These are phyloP conservation scores for Phytophthora megakarya DNA, from an alignment of 352 stramenopile genomes.

Conservation along the genomic window DNA sequence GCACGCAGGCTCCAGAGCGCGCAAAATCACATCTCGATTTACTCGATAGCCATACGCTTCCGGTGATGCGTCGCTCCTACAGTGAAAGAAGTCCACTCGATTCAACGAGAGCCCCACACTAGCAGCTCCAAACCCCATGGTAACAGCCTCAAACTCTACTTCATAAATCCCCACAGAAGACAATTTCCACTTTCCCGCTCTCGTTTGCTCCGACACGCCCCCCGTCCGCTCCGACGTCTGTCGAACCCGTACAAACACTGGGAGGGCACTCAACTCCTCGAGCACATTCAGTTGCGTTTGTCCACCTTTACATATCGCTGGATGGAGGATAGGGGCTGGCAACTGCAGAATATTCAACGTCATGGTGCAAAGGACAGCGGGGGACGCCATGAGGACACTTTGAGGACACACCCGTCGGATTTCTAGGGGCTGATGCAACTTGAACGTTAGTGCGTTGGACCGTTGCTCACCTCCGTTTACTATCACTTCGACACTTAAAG, in stretches of 20 bases:
- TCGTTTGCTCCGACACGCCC: constrained; percentile 53
- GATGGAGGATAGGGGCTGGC: constrained; percentile 20
- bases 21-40: constrained; percentile 49
- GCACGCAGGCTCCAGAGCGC: constrained; percentile 55
- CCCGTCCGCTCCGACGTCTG: constrained; percentile 60
- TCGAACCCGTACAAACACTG: constrained; percentile 60
- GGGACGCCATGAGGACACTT: constrained; percentile 58
- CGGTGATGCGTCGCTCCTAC: constrained; percentile 37
- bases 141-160: constrained; percentile 60
- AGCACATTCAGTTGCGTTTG: constrained; percentile 22
- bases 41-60: constrained; percentile 59
- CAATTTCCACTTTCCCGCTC: constrained; percentile 57
- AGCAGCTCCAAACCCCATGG: constrained; percentile 56
- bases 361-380: constrained; percentile 39
- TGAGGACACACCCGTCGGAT: constrained; percentile 59
- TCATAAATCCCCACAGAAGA: constrained; percentile 61
- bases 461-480: constrained; percentile 51
- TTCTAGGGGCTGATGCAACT: constrained; percentile 55
- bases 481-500: constrained; percentile 61
- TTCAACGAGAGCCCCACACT: constrained; percentile 67
- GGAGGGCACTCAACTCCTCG: constrained; percentile 48
- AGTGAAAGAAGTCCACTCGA: constrained; percentile 50
- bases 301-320: constrained; percentile 7
- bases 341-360: constrained; percentile 70
- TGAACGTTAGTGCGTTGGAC: constrained; percentile 57